A percentile compares a stretch with the other conserved stretches of the same genome.
phyloP scores from a whole-genome alignment of 257 asterid species.

The Solanum raphanifolium region DNA sequence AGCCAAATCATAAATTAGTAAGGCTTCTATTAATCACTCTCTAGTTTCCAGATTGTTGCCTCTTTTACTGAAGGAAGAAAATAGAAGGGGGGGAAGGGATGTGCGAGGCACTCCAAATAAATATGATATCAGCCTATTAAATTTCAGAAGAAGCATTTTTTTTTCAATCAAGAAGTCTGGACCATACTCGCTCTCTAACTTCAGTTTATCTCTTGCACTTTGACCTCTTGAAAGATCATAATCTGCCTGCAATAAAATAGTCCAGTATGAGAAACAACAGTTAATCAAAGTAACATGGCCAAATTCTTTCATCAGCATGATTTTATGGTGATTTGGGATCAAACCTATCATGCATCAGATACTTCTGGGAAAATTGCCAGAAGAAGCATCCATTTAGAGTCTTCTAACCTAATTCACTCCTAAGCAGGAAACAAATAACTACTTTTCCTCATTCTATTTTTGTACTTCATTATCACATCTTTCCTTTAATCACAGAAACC shows the following conservation, averaged over 20 bases:
- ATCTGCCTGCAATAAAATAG: slow-evolving; percentile 50
- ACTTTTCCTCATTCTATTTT: neutral
- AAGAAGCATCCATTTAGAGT: neutral
- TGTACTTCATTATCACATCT: neutral
- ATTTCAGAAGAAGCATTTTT: neutral
- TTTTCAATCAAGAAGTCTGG: neutral
- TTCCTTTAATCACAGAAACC: neutral
- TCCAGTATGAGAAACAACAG: slow-evolving; percentile 14
- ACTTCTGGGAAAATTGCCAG: neutral
- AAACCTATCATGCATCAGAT: neutral
- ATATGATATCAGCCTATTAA: neutral
- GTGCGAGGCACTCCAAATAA: neutral
- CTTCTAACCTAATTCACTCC: neutral
- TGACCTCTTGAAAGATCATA: slow-evolving; percentile 63
- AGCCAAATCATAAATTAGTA: neutral
- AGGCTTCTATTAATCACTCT: neutral
- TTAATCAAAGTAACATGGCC: neutral
- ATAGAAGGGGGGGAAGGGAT: neutral
- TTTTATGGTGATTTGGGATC: neutral
- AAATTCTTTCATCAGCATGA: neutral
- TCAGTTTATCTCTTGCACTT: slow-evolving; percentile 61
- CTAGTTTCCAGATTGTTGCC: neutral
- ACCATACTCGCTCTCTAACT: slow-evolving; percentile 77
- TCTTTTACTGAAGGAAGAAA: neutral
- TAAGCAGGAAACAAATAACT: neutral